Percentiles rank a stretch among this genome's conserved stretches.
Conservation (phyloP, 129 eudicot species). For the Helichrysum umbraculigerum region DNA sequence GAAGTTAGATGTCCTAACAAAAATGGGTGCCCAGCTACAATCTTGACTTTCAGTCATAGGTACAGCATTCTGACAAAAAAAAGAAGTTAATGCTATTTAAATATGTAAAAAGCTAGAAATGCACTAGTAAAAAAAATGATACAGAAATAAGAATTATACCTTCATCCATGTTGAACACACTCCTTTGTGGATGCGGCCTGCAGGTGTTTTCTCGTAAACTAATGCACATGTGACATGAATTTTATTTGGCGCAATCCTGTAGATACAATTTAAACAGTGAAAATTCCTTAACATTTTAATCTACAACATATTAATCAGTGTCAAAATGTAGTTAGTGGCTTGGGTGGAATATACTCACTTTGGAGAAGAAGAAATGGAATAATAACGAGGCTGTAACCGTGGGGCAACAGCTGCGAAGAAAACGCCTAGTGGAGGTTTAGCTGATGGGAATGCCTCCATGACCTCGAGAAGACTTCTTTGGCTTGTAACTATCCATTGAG, state of each 20-base stretch:
- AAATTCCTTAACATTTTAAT: constrained; percentile 15
- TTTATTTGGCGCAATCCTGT: constrained; percentile 55
- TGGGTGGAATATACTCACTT: constrained; percentile 26
- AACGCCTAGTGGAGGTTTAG: constrained; percentile 86
- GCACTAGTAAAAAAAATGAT: background rate
- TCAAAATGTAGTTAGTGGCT: background rate
- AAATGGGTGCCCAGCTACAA: constrained; percentile 69
- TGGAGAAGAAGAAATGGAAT: constrained; percentile 86
- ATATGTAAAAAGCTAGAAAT: background rate
- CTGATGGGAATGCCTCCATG: constrained; percentile 80
- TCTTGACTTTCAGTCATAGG: constrained; percentile 59
- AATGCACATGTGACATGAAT: constrained; percentile 48
- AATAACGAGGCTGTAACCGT: constrained; percentile 84
- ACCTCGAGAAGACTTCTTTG: constrained; percentile 93
- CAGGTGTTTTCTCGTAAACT: constrained; percentile 80
- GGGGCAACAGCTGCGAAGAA: constrained; percentile 95
- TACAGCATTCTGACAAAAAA: constrained; percentile 57
- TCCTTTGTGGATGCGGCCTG: constrained; percentile 72
- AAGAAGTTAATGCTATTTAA: background rate
- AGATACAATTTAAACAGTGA: background rate
- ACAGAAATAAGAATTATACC: constrained; percentile 21
- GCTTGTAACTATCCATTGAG: constrained; percentile 75
- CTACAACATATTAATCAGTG: background rate
- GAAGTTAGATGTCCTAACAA: constrained; percentile 81
- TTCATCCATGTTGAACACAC: constrained; percentile 54